These are phyloP conservation scores for Tolypocladium amazonense DNA, from an alignment of 2,329 filamentous ascomycete species.

Conservation along the genomic window DNA sequence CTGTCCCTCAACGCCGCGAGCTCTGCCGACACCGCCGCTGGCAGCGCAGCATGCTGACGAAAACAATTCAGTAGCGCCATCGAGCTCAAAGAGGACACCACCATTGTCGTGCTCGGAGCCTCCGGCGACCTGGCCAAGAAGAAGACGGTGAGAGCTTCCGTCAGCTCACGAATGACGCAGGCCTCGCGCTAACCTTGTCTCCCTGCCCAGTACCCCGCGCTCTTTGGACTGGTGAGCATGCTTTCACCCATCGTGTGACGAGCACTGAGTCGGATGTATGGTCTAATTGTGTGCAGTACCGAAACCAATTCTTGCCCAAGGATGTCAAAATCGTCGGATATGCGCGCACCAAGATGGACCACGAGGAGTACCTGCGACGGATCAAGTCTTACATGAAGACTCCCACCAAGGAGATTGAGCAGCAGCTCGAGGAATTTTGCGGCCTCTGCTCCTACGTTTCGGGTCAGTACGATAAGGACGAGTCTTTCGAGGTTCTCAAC, in stretches of 20 bases:
- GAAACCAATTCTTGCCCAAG: slow-evolving; percentile 97
- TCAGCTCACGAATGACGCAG: slow-evolving; percentile 6
- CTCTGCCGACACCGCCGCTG: not conserved
- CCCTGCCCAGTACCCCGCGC: slow-evolving; percentile 68
- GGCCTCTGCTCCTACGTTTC: slow-evolving; percentile 83
- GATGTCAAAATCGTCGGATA: slow-evolving; percentile 97
- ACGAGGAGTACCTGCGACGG: slow-evolving; percentile 84
- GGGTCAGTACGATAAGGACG: slow-evolving; percentile 97
- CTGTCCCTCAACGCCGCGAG: not conserved
- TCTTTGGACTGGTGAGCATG: slow-evolving; percentile 85
- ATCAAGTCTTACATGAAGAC: slow-evolving; percentile 99
- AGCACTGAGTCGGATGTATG: not conserved
- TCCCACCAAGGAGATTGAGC: slow-evolving; percentile 92
- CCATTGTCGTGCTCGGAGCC: slow-evolving; percentile 91
- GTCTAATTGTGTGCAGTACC: slow-evolving; percentile 51
- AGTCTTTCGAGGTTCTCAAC: slow-evolving; percentile 79
- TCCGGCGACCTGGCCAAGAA: slow-evolving; percentile 98
- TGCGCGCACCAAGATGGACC: slow-evolving; percentile 99
- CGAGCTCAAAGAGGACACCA: slow-evolving; percentile 97
- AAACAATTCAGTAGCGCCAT: slow-evolving; percentile 48
- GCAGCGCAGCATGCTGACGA: not conserved
- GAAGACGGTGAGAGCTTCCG: slow-evolving; percentile 67
- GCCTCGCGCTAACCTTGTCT: slow-evolving; percentile 11
- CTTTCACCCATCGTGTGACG: not conserved
- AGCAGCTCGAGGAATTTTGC: slow-evolving; percentile 87